Percentiles rank a stretch among this genome's conserved stretches.
These are phyloP conservation scores for Fusarium annulatum DNA, from an alignment of 2,329 filamentous ascomycete genomes.

Conservation along the genomic window DNA sequence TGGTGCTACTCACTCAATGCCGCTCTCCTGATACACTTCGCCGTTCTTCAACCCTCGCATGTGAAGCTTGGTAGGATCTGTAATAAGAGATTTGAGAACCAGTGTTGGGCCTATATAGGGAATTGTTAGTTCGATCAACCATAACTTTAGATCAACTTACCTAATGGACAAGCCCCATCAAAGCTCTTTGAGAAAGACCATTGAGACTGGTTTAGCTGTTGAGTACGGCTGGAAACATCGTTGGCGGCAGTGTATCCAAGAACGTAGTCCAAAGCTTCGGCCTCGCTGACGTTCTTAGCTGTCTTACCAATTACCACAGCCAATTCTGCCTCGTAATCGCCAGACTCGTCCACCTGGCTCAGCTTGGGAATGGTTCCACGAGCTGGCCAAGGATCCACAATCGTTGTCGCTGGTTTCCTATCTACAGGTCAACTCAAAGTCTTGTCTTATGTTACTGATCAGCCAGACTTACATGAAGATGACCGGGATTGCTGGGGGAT, in stretches of 20 bases:
- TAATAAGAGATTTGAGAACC: slow-evolving; percentile 65
- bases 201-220: slow-evolving; percentile 44
- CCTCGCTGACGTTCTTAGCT: slow-evolving; percentile 65
- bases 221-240: slow-evolving; percentile 63
- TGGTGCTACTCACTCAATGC: slow-evolving; percentile 45
- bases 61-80: slow-evolving; percentile 65
- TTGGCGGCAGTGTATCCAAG: slow-evolving; percentile 73
- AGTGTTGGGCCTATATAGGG: slow-evolving; percentile 70
- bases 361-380: slow-evolving; percentile 63
- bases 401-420: slow-evolving; percentile 63
- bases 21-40: slow-evolving; percentile 36
- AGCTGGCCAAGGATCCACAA: slow-evolving; percentile 65
- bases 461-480: slow-evolving; percentile 60
- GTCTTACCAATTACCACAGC: slow-evolving; percentile 65
- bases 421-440: not conserved
- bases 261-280: slow-evolving; percentile 67
- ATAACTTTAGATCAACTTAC: slow-evolving; percentile 1
- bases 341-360: slow-evolving; percentile 61
- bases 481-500: slow-evolving; percentile 64
- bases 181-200: slow-evolving; percentile 67
- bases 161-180: slow-evolving; percentile 65
- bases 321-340: slow-evolving; percentile 70
- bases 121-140: not conserved
- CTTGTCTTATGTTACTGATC: not conserved
- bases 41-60: slow-evolving; percentile 70